phyloP scores from a whole-genome alignment of 78 protist species.

The Parvularia atlantis region DNA sequence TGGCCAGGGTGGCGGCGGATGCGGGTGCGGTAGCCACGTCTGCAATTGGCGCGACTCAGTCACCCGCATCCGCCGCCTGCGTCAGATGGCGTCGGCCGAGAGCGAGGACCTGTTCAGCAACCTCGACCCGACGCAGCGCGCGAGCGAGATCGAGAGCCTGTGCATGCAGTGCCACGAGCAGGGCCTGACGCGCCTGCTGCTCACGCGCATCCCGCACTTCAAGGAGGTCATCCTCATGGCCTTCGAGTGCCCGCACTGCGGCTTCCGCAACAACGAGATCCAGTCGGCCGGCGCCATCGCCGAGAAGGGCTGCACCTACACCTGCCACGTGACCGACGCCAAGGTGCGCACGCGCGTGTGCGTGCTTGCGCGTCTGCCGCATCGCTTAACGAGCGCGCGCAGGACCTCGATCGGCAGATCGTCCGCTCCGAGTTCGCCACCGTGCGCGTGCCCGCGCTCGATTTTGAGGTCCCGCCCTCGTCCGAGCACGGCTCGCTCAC shows the following conservation, averaged over 20 bases:
- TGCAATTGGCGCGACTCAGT: too few relatives aligned
- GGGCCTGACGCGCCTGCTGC: slow-evolving; percentile 70
- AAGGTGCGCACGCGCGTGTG: slow-evolving; percentile 53
- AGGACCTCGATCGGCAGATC: slow-evolving; percentile 67
- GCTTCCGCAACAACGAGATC: slow-evolving; percentile 42
- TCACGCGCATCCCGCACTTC: slow-evolving; percentile 74
- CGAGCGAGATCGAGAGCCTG: slow-evolving; percentile 31
- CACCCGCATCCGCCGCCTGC: too few relatives aligned
- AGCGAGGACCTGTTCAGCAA: too few relatives aligned
- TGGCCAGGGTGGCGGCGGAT: too few relatives aligned
- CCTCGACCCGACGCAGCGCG: too few relatives aligned
- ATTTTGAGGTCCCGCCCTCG: slow-evolving; percentile 71
- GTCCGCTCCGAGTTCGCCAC: slow-evolving; percentile 68
- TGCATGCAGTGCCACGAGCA: slow-evolving; percentile 53
- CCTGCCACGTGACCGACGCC: slow-evolving; percentile 60
- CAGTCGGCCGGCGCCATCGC: slow-evolving; percentile 46
- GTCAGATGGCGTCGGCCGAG: too few relatives aligned
- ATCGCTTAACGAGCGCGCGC: too few relatives aligned
- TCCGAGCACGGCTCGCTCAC: slow-evolving; percentile 50
- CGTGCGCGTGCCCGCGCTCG: slow-evolving; percentile 69
- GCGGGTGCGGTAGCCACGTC: too few relatives aligned
- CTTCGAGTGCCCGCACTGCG: slow-evolving; percentile 82
- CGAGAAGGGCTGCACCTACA: slow-evolving; percentile 39
- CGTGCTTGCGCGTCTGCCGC: slow-evolving; percentile 80
- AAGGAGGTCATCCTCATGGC: slow-evolving; percentile 71